phyloP scores from a whole-genome alignment of 2,329 filamentous ascomycete species.

The Aspergillus ochraceus region DNA sequence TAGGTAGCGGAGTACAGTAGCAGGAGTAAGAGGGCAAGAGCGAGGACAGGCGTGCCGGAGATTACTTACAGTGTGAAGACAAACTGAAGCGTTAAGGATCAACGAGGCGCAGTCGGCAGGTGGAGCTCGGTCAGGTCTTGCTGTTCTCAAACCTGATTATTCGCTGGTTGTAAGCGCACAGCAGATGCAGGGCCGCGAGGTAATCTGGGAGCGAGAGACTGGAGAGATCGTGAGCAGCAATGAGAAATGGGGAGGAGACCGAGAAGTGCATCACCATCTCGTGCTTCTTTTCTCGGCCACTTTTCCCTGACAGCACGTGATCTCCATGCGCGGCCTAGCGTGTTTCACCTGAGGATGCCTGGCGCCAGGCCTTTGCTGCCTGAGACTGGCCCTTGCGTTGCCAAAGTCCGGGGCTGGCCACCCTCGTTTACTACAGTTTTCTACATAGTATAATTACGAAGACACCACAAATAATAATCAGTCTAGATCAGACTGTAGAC shows the following conservation, averaged over 20 bases:
- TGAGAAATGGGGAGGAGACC: not conserved
- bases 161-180: slow-evolving; percentile 6
- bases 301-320: slow-evolving; percentile 22
- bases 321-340: slow-evolving; percentile 18
- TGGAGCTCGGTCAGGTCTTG: slow-evolving; percentile 9
- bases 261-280: not conserved
- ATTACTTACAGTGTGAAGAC: slow-evolving; percentile 21
- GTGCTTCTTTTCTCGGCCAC: slow-evolving; percentile 4
- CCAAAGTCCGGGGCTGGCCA: not conserved
- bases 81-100: slow-evolving; percentile 26
- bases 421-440: not conserved
- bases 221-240: not conserved
- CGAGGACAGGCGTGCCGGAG: slow-evolving; percentile 16
- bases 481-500: too few species aligned
- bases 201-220: not conserved
- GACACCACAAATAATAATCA: too few species aligned
- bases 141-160: not conserved
- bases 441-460: too few species aligned
- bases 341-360: slow-evolving; percentile 30
- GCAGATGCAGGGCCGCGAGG: not conserved
- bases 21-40: not conserved
- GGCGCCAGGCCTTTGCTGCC: slow-evolving; percentile 18
- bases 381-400: not conserved
- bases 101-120: slow-evolving; percentile 25
- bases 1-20: too few species aligned